Base-by-base conservation (phyloP, 306 rosid genomes). In the Gleditsia sinensis region DNA sequence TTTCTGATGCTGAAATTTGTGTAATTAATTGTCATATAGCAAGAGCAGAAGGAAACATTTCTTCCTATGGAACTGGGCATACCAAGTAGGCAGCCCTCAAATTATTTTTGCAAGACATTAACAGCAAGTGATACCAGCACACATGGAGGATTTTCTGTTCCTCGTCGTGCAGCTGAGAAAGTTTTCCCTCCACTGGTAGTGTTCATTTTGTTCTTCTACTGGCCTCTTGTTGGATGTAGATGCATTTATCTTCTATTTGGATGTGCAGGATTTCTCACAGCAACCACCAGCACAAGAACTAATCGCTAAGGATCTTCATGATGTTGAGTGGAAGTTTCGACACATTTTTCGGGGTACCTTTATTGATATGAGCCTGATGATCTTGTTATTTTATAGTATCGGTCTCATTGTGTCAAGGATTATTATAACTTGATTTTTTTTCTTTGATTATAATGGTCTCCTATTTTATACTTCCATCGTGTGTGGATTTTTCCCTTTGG, bases 151-250 rank as follows among this genome's bases (percentile, higher is more conserved):
- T 91, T 91, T 79, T 91, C 97, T 57, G 97, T 91, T 82, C 97
- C 97, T 74, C 97, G 97, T 64, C 97, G 97, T 66, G 97, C 97
- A 2, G 97, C 97, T 5, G 97, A 91, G 82, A 91, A 91, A 91
- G 97, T 91, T 77, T 91, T 91, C 53, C 94, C 94, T 77, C 97
- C 94, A 0, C 81, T 91, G 88, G 94, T 89, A 87, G 37, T 40
- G 63, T 76, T 43, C 56, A 13, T 37, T 54, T 69, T 65, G 7
- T 53, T 51, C 69, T 74, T 23, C 33, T 75, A n/a, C 45, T 74
- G 61, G 50, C 48, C 45, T 78, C 20, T 72, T 19, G 68, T 43
- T 75, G 36, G 75, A 71, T 68, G 58, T 63, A 36, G 80, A 73
- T 76, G 28, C 39, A 71, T 68, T 69, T 75, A 25, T 56, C 23